These are phyloP conservation scores for Kodamaea ohmeri DNA, from an alignment of 1,139 yeast species.

Conservation along the genomic window DNA sequence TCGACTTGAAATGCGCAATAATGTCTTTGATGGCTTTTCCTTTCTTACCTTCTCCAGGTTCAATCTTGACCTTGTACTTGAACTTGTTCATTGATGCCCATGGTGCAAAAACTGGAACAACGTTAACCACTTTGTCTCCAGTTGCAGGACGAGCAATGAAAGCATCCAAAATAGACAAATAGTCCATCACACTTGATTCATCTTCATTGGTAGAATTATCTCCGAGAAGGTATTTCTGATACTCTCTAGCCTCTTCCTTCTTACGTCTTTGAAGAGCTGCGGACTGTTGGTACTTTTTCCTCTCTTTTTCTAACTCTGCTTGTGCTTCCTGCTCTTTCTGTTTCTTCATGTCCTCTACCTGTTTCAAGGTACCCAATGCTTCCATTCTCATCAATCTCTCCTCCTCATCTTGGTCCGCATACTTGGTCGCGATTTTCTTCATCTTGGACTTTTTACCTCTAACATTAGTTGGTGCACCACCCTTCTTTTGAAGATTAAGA, in stretches of 20 bases:
- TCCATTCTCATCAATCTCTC: slow-evolving; percentile 74
- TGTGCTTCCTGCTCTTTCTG: slow-evolving; percentile 24
- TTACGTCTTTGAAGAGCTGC: slow-evolving; percentile 16
- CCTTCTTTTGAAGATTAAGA: slow-evolving; percentile 11
- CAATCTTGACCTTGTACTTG: slow-evolving; percentile 81
- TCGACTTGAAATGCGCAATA: slow-evolving; percentile 53
- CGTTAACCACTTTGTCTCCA: slow-evolving; percentile 48
- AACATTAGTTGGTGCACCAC: slow-evolving; percentile 35
- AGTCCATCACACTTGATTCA: slow-evolving; percentile 32
- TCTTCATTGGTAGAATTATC: slow-evolving; percentile 31
- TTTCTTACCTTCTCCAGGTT: slow-evolving; percentile 84
- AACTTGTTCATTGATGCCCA: slow-evolving; percentile 76
- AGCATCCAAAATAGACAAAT: slow-evolving; percentile 40
- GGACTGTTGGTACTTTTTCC: slow-evolving; percentile 21
- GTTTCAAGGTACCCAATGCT: slow-evolving; percentile 79
- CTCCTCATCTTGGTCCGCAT: slow-evolving; percentile 89
- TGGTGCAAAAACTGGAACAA: slow-evolving; percentile 90
- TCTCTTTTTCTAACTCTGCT: slow-evolving; percentile 29
- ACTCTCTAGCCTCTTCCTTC: slow-evolving; percentile 43
- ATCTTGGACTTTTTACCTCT: slow-evolving; percentile 84
- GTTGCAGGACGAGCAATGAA: slow-evolving; percentile 42
- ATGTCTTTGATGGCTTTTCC: slow-evolving; percentile 81
- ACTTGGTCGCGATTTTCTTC: slow-evolving; percentile 79
- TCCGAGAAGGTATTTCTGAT: slow-evolving; percentile 43
- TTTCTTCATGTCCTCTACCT: slow-evolving; percentile 44